Conservation (phyloP, 1,139 yeast species). For the Yamadazyma dendronema region DNA sequence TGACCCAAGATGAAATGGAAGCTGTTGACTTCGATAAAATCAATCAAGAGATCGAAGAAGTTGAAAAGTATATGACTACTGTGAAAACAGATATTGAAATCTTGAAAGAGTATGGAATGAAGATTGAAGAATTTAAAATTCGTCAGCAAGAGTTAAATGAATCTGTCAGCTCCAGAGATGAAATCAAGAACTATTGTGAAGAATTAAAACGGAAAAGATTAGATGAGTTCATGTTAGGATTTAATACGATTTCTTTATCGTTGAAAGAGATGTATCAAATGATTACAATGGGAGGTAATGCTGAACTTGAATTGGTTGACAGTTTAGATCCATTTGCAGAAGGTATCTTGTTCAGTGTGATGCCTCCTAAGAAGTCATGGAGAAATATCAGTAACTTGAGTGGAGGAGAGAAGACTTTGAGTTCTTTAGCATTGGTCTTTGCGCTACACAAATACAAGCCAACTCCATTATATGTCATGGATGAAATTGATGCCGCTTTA, state of each 20-base stretch:
- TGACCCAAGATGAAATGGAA: constrained; percentile 54
- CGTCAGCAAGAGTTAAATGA: constrained; percentile 66
- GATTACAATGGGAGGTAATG: constrained; percentile 99
- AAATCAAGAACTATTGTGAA: constrained; percentile 61
- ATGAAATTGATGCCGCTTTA: constrained; percentile 97
- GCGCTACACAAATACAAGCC: constrained; percentile 96
- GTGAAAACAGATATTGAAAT: constrained; percentile 72
- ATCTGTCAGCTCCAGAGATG: constrained; percentile 68
- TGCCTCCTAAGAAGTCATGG: constrained; percentile 99
- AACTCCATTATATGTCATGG: constrained; percentile 97
- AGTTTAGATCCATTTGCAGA: constrained; percentile 97
- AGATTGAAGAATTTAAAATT: constrained; percentile 60
- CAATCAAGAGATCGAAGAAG: constrained; percentile 49
- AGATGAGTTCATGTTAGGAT: constrained; percentile 93
- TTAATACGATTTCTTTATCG: constrained; percentile 79
- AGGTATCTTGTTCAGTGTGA: constrained; percentile 93
- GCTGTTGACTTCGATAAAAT: constrained; percentile 50
- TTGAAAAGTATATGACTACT: constrained; percentile 57
- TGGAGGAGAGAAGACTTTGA: constrained; percentile 96
- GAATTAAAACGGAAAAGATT: constrained; percentile 70
- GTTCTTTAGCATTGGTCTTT: constrained; percentile 93
- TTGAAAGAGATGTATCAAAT: constrained; percentile 96
- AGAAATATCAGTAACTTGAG: constrained; percentile 90
- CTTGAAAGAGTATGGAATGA: constrained; percentile 70
- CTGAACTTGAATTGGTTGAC: constrained; percentile 93